Evolutionary conservation across 495 filamentous ascomycete species (phyloP).

Genomic region (Delitschia confertaspora): DNA sequence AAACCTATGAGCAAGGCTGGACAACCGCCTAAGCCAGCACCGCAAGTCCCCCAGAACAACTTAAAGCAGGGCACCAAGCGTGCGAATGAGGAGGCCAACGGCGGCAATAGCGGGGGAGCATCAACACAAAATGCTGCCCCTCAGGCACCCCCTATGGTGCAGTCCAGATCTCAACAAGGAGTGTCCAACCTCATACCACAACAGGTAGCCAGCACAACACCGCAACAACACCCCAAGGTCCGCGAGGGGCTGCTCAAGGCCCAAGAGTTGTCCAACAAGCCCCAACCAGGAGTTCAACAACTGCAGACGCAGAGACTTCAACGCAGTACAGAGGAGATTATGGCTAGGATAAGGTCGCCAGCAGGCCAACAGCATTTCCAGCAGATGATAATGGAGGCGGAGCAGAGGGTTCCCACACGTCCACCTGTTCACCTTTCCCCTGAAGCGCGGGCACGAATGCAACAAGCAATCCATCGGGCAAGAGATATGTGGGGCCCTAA

Average conservation of each 20-base stretch:
- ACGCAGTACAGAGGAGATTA: conserved; percentile 2
- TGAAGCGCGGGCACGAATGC: conserved; percentile 12
- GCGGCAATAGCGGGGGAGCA: conserved; percentile 41
- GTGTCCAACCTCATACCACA: conserved; percentile 37
- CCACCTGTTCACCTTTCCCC: conserved; percentile 10
- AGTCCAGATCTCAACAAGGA: conserved; percentile 34
- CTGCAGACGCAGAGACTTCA: neutral
- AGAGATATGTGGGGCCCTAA: too few species aligned
- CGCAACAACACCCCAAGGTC: conserved; percentile 38
- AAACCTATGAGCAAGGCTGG: conserved; percentile 3
- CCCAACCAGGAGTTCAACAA: conserved; percentile 2
- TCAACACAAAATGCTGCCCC: conserved; percentile 28
- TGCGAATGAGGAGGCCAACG: conserved; percentile 53
- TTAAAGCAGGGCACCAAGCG: conserved; percentile 46
- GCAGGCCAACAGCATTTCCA: conserved; percentile 7
- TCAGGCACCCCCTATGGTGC: conserved; percentile 33
- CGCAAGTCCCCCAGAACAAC: conserved; percentile 12
- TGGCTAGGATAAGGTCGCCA: conserved; percentile 4
- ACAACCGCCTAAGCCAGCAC: conserved; percentile 23
- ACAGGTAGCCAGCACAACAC: conserved; percentile 45
- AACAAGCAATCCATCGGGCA: conserved; percentile 7
- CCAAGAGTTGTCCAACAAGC: conserved; percentile 25
- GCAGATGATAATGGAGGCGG: conserved; percentile 12
- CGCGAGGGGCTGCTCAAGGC: conserved; percentile 22
- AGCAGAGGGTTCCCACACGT: conserved; percentile 1